Base-by-base conservation (phyloP, 2,329 filamentous ascomycete genomes). In the Karstenula rhodostoma region DNA sequence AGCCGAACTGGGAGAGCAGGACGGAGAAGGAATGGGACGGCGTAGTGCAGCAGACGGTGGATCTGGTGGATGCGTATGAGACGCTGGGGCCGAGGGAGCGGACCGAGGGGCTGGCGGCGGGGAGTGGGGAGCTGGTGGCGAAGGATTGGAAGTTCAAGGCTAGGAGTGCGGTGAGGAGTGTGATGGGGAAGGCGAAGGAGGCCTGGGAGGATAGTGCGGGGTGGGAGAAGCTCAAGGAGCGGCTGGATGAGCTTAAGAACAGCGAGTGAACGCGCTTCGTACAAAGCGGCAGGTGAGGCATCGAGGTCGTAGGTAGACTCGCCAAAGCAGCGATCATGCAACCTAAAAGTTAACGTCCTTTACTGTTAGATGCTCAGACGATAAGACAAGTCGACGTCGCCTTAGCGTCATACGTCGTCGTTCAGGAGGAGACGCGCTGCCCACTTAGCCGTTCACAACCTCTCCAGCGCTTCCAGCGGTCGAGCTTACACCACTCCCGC, bases 61-160 rank as follows among this genome's bases (percentile, higher is more conserved):
- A 92, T 73, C 79, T 98, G 44, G 92, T 95, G 0, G 89, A 91
- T 65, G 87, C 91, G 54, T 92, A 97, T 78, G 91, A 95, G 79
- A 93, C 90, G 75, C 88, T 93, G 68, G 81, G 78, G 1, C 68
- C 78, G 62, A 76, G 76, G 68, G 73, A 80, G 67, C 73, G 77
- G 68, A 87, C 84, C 7, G 86, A 87, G 61, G 85, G 85, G 1
- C 69, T 85, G 59, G 79, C 71, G 0, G 81, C 76, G 1, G 79
- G 79, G 0, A 81, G 78, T 27, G 82, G 83, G 0, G 87, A 89
- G 63, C 73, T 87, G 32, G 88, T 97, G 2, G 92, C 92, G 2
- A 86, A 85, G 60, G 89, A 89, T 71, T 99, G 95, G 95, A 91
- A 87, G 77, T 91, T 91, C 65, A 98, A 97, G 85, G 92, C 92